Evolutionary conservation across 176 grass and related monocot genomes (phyloP).

Genomic region (Carex myosuroides): DNA sequence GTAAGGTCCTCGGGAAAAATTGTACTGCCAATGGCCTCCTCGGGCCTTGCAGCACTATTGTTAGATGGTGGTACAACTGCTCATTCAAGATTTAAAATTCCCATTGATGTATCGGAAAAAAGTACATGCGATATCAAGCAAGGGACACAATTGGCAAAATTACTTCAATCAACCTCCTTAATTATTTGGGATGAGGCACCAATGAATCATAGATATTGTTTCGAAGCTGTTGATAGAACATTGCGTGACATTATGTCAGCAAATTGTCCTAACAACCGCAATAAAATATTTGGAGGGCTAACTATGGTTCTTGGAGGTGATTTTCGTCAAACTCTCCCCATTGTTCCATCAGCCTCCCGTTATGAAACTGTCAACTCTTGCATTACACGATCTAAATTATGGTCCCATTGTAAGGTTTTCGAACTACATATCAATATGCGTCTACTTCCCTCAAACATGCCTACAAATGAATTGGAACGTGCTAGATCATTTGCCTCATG

Average conservation of each 20-base stretch:
- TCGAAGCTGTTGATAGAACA: background rate
- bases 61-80: slow-evolving; percentile 17
- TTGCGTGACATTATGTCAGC: background rate
- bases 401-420: background rate
- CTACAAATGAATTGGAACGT: background rate
- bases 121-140: slow-evolving; percentile 9
- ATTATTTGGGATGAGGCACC: slow-evolving; percentile 11
- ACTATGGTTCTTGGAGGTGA: background rate
- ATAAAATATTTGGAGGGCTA: background rate
- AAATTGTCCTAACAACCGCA: background rate
- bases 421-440: background rate
- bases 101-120: slow-evolving; percentile 6
- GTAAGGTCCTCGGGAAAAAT: background rate
- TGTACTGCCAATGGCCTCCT: slow-evolving; percentile 22
- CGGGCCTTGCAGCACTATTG: background rate
- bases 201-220: slow-evolving; percentile 15
- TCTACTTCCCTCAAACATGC: background rate
- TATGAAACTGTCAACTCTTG: background rate
- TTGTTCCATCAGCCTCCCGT: background rate
- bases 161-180: background rate
- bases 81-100: slow-evolving; percentile 31
- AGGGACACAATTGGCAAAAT: slow-evolving; percentile 9
- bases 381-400: background rate
- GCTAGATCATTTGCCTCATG: background rate
- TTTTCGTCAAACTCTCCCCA: background rate